A percentile compares a stretch with the other conserved stretches of the same genome.
phyloP scores from a whole-genome alignment of 257 asterid species.

The Mentha longifolia region DNA sequence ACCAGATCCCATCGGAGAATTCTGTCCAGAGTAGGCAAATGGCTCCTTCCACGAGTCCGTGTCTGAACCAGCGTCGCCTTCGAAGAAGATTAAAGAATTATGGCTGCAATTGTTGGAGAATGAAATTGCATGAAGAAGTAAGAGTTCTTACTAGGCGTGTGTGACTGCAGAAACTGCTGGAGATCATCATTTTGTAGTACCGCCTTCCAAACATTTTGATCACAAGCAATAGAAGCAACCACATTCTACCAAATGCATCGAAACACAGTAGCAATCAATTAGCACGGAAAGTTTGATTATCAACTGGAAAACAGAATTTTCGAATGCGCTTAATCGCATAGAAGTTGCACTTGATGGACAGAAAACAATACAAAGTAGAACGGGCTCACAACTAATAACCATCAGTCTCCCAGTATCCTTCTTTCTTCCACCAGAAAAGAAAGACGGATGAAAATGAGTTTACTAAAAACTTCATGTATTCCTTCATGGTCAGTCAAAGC shows the following conservation, averaged over 20 bases:
- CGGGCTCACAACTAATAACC: not conserved
- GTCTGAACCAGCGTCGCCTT: slow-evolving; percentile 16
- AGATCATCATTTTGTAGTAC: slow-evolving; percentile 63
- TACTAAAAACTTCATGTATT: not conserved
- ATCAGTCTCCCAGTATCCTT: not conserved
- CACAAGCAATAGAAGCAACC: slow-evolving; percentile 85
- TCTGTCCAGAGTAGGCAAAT: slow-evolving; percentile 31
- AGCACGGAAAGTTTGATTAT: not conserved
- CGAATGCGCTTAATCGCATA: not conserved
- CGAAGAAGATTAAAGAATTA: not conserved
- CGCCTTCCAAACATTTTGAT: slow-evolving; percentile 81
- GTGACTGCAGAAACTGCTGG: slow-evolving; percentile 59
- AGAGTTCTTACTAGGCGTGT: slow-evolving; percentile 43
- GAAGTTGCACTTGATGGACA: not conserved
- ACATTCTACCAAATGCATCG: slow-evolving; percentile 51
- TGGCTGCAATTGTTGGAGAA: not conserved
- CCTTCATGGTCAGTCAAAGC: too few species aligned
- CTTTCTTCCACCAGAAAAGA: not conserved
- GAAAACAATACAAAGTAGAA: not conserved
- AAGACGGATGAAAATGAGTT: not conserved
- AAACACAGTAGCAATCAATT: not conserved
- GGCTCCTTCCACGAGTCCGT: slow-evolving; percentile 2
- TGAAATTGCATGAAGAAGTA: not conserved
- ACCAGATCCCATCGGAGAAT: slow-evolving; percentile 16
- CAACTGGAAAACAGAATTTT: not conserved